These are phyloP conservation scores for Cymbopogon citratus DNA, from an alignment of 176 grass and related monocot genomes.

Conservation along the genomic window DNA sequence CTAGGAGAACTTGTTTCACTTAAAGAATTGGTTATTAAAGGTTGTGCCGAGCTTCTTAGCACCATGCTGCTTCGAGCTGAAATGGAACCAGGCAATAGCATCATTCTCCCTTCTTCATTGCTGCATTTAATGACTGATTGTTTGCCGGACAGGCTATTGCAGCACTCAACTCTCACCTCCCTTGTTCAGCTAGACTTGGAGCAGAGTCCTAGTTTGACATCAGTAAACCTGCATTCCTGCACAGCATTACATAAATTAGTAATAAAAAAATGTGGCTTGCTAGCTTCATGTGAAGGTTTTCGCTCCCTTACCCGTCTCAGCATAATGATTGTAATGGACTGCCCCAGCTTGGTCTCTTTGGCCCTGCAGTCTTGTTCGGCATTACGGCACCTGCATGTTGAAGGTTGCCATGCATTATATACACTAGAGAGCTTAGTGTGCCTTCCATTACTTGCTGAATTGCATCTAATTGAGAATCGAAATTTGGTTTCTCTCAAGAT, in stretches of 20 bases:
- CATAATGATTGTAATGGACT: not conserved
- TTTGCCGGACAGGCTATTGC: not conserved
- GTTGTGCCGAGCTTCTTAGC: not conserved
- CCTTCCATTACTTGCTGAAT: slow-evolving; percentile 7
- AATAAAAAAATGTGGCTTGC: not conserved
- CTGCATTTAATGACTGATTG: not conserved
- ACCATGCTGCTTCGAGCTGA: not conserved
- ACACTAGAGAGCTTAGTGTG: not conserved
- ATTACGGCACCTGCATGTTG: not conserved
- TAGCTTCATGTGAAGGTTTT: slow-evolving; percentile 3
- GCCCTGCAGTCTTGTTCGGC: not conserved
- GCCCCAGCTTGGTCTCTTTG: not conserved
- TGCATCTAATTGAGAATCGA: not conserved
- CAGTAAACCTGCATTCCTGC: slow-evolving; percentile 6
- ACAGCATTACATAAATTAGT: not conserved
- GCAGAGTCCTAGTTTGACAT: slow-evolving; percentile 6
- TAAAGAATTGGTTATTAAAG: not conserved
- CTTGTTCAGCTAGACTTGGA: slow-evolving; percentile 5
- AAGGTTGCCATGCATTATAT: not conserved
- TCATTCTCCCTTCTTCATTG: slow-evolving; percentile 1
- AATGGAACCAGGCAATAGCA: not conserved
- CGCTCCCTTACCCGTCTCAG: not conserved
- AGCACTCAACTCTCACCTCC: slow-evolving; percentile 4
- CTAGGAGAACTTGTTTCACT: not conserved
- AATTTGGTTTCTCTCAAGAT: slow-evolving; percentile 10